Percentiles rank a stretch among this genome's conserved stretches.
Evolutionary conservation across 1,139 yeast genomes (phyloP).

Genomic region (Suzukiozyma palmioleophila): DNA sequence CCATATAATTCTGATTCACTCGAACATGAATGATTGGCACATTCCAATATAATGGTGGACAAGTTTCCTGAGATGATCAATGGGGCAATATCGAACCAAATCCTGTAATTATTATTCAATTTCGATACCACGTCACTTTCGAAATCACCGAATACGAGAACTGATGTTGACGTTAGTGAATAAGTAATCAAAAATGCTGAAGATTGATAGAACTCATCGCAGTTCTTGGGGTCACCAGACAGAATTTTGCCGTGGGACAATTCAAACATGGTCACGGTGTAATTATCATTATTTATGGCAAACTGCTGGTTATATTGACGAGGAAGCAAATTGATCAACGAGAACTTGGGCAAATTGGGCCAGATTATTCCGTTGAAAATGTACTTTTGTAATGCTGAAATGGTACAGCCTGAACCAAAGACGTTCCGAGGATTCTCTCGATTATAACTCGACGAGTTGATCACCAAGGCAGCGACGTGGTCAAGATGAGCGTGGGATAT

Average conservation of each 20-base stretch:
- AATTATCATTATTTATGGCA: constrained; percentile 16
- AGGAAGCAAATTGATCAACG: constrained; percentile 21
- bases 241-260: constrained; percentile 35
- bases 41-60: constrained; percentile 65
- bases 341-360: constrained; percentile 61
- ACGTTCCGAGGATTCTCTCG: constrained; percentile 31
- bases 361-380: constrained; percentile 74
- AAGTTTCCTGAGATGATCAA: constrained; percentile 33
- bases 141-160: constrained; percentile 76
- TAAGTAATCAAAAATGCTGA: constrained; percentile 53
- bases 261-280: constrained; percentile 28
- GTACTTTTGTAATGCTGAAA: constrained; percentile 47
- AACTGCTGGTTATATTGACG: constrained; percentile 15
- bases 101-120: constrained; percentile 34
- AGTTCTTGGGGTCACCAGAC: constrained; percentile 1
- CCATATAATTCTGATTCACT: constrained; percentile 56
- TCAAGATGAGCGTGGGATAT: constrained; percentile 86
- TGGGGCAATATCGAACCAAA: constrained; percentile 59
- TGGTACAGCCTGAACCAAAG: constrained; percentile 52
- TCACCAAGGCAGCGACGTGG: constrained; percentile 64
- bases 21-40: constrained; percentile 57
- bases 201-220: constrained; percentile 21
- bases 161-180: constrained; percentile 20
- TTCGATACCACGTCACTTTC: constrained; percentile 59
- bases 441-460: constrained; percentile 63